A percentile compares a stretch with the other conserved stretches of the same genome.
Evolutionary conservation across 768 basidiomycete species (phyloP).

Genomic region (Boletus rubropictus): DNA sequence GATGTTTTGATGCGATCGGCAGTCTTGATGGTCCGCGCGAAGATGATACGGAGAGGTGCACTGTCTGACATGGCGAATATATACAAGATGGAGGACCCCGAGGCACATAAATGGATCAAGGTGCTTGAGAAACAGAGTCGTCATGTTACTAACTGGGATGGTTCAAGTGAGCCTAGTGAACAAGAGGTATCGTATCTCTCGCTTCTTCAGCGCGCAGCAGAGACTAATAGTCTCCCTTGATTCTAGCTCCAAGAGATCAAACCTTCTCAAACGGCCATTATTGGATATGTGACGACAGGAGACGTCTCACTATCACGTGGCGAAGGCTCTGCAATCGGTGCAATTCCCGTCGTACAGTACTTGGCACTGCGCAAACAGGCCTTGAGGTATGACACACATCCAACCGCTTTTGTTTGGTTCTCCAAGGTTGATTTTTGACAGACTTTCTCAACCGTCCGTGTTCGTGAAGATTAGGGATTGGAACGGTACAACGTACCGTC

Average conservation of each 20-base stretch:
- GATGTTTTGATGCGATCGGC: conserved; percentile 52
- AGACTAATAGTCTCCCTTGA: not conserved
- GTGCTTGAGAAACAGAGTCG: conserved; percentile 19
- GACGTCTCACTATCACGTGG: conserved; percentile 77
- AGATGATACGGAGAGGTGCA: conserved; percentile 59
- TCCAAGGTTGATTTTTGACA: conserved; percentile 1
- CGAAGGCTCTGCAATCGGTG: conserved; percentile 70
- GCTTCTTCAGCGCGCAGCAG: not conserved
- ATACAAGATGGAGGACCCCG: conserved; percentile 54
- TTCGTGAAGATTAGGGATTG: conserved; percentile 64
- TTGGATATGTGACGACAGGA: conserved; percentile 85
- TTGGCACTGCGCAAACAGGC: conserved; percentile 50
- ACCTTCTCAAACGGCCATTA: conserved; percentile 42
- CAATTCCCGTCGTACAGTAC: conserved; percentile 52
- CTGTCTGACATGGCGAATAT: conserved; percentile 73
- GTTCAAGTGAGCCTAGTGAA: conserved; percentile 19
- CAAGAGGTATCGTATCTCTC: conserved; percentile 23
- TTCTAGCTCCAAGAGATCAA: conserved; percentile 42
- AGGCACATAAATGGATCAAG: conserved; percentile 45
- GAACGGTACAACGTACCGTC: conserved; percentile 48
- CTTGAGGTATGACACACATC: conserved; percentile 25
- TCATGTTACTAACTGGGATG: conserved; percentile 12
- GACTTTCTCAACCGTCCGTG: conserved; percentile 28
- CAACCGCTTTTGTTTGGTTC: not conserved
- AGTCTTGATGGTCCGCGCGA: conserved; percentile 60